phyloP scores from a whole-genome alignment of 106 monocot species.

The Phalaenopsis equestris region DNA sequence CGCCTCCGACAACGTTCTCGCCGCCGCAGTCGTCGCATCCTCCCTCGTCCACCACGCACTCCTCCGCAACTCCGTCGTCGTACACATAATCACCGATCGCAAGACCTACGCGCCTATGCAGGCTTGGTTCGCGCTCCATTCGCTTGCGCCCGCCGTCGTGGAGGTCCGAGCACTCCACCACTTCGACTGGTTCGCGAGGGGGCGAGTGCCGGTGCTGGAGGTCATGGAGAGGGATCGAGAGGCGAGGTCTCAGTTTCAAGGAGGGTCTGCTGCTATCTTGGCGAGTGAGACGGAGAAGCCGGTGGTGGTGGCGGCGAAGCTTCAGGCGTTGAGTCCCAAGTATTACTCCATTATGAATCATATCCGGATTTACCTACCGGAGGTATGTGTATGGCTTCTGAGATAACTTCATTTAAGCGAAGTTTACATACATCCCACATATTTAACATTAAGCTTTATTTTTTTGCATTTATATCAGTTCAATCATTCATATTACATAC shows the following conservation, averaged over 20 bases:
- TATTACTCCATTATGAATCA: slow-evolving; percentile 82
- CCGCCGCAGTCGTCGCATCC: slow-evolving; percentile 49
- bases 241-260: slow-evolving; percentile 49
- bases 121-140: slow-evolving; percentile 78
- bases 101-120: slow-evolving; percentile 76
- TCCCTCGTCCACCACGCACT: slow-evolving; percentile 49
- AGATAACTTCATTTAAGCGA: no score
- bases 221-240: slow-evolving; percentile 70
- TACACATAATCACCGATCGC: slow-evolving; percentile 71
- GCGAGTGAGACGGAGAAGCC: slow-evolving; percentile 46
- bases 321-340: slow-evolving; percentile 78
- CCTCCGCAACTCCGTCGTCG: slow-evolving; percentile 29
- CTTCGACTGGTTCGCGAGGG: slow-evolving; percentile 74
- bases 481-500: no score
- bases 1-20: slow-evolving; percentile 79
- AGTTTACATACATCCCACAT: no score
- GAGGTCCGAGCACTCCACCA: slow-evolving; percentile 71
- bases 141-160: slow-evolving; percentile 50
- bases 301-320: slow-evolving; percentile 61
- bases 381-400: slow-evolving; percentile 23
- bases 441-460: no score
- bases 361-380: slow-evolving; percentile 78
- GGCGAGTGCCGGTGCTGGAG: slow-evolving; percentile 62
- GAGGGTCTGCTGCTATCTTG: slow-evolving; percentile 57
- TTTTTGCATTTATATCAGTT: no score